These are phyloP conservation scores for Westerdykella sp. DNA, from an alignment of 2,329 filamentous ascomycete species.

Conservation along the genomic window DNA sequence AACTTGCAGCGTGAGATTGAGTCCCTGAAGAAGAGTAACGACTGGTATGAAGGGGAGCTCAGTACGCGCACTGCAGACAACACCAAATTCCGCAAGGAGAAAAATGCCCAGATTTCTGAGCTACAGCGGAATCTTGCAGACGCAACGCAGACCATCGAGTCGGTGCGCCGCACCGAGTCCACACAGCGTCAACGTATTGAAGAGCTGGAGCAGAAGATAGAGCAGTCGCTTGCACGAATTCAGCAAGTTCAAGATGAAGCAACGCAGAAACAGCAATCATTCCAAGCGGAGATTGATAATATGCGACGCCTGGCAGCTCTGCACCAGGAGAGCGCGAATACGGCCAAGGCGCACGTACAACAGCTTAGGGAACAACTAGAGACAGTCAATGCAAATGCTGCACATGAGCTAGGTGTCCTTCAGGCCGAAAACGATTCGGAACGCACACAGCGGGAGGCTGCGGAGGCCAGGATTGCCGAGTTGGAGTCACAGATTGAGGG, in stretches of 20 bases:
- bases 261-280: constrained; percentile 75
- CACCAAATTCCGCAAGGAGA: constrained; percentile 89
- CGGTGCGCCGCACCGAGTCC: constrained; percentile 71
- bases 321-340: constrained; percentile 68
- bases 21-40: constrained; percentile 78
- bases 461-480: constrained; percentile 58
- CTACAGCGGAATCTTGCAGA: constrained; percentile 88
- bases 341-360: constrained; percentile 62
- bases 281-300: constrained; percentile 78
- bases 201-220: constrained; percentile 77
- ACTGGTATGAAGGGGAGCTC: constrained; percentile 88
- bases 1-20: constrained; percentile 86
- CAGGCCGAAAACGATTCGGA: constrained; percentile 48
- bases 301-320: constrained; percentile 75
- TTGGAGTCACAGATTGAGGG: constrained; percentile 58
- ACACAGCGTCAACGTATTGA: constrained; percentile 74
- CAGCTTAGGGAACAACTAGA: constrained; percentile 61
- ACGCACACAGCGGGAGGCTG: constrained; percentile 54
- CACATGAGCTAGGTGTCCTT: constrained; percentile 48
- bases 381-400: constrained; percentile 60
- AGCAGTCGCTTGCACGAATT: constrained; percentile 73
- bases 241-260: constrained; percentile 81
- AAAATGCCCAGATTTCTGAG: constrained; percentile 80
- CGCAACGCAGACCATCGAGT: constrained; percentile 66
- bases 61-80: constrained; percentile 85